These are phyloP conservation scores for Gossypium stocksii DNA, from an alignment of 345 rosid genomes.

Conservation along the genomic window DNA sequence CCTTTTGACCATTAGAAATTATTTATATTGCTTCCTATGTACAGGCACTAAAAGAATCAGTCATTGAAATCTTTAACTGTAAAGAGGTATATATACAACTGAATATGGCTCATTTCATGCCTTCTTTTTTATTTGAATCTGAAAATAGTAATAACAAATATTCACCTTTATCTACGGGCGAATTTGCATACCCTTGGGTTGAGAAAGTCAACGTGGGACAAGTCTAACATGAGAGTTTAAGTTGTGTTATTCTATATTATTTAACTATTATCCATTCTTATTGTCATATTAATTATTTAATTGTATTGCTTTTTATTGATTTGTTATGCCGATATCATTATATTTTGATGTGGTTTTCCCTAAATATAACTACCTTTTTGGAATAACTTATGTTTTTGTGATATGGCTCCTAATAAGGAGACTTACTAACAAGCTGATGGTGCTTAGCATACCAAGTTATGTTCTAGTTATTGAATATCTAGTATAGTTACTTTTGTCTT, in stretches of 20 bases:
- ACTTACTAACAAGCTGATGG: background rate
- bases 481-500: background rate
- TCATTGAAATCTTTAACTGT: no score
- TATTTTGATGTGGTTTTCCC: background rate
- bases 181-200: slow-evolving; percentile 40
- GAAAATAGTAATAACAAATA: background rate
- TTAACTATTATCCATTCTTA: background rate
- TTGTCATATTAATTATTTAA: background rate
- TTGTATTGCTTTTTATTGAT: background rate
- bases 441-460: background rate
- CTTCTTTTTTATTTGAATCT: background rate
- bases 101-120: no score
- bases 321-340: background rate
- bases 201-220: slow-evolving; percentile 37
- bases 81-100: no score
- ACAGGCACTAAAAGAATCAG: no score
- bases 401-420: background rate
- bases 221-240: slow-evolving; percentile 25
- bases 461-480: background rate
- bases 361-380: background rate
- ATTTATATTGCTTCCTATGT: no score
- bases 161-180: slow-evolving; percentile 29
- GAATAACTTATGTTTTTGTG: background rate
- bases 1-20: no score
- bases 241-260: background rate